Base-by-base conservation (phyloP, 2,329 filamentous ascomycete species). In the Colletotrichum lupini region DNA sequence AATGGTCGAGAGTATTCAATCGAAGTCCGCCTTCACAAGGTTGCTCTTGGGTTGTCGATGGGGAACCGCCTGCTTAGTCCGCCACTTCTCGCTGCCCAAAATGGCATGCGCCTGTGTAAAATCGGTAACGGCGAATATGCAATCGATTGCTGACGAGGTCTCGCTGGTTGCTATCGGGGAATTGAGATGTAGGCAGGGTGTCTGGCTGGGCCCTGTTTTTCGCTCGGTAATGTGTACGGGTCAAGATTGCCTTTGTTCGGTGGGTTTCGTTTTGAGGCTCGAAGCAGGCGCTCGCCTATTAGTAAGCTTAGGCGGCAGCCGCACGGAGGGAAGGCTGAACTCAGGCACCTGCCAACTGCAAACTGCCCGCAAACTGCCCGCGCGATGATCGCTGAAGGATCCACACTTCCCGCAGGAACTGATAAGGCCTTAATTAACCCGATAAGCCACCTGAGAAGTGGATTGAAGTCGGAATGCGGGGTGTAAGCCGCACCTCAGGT, bases 201-300 rank as follows among this genome's bases (percentile, higher is more conserved):
- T 67, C 49, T 74, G 72, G 69, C 65, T 73, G 70, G 56, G 71
- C 65, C 70, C 67, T 68, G 77, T 76, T 77, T 76, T 75, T 76
- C 77, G 57, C 74, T 26, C 76, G 73, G 77, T 81, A 79, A 76
- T 81, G 77, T 83, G 81, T 81, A 82, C 75, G 79, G 81, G 81
- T 77, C 77, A 82, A 80, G 80, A 80, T 83, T 83, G 78, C 75
- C 77, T 77, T 76, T 74, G 77, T 78, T 68, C 66, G 75, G 77
- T 79, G 76, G 78, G 80, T 77, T 79, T 79, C 75, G 74, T 77
- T 76, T 75, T 67, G 68, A 75, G 74, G 59, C 32, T 76, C 68
- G 56, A 72, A 74, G 78, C 77, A 76, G 16, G 62, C 57, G 58
- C 30, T n/a, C 8, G 59, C 12, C 30, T n/a, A 76, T 75, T 75